Conservation (phyloP, 108 stramenopile species). For the Aurantiochytrium sp. region DNA sequence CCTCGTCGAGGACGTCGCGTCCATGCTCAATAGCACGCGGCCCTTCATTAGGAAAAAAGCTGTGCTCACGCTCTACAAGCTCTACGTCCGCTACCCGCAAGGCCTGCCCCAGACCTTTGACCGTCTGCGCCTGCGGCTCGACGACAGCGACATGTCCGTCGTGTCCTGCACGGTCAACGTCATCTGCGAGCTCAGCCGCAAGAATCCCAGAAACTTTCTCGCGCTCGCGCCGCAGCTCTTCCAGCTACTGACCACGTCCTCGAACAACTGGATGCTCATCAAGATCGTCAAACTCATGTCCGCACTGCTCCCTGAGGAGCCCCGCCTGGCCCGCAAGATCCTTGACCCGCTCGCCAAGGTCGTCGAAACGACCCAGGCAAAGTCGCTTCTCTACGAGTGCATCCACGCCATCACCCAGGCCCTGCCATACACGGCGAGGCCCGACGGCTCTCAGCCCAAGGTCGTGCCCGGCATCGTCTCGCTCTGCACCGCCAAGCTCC, state of each 20-base stretch:
- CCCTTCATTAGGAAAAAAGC: constrained; percentile 97
- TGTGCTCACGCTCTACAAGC: constrained; percentile 86
- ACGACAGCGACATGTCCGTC: constrained; percentile 82
- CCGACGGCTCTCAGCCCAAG: constrained; percentile 83
- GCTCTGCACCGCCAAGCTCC: constrained; percentile 80
- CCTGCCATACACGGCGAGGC: constrained; percentile 80
- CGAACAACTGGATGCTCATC: constrained; percentile 99
- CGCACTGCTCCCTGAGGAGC: constrained; percentile 90
- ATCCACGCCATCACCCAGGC: constrained; percentile 88
- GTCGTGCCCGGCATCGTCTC: constrained; percentile 77
- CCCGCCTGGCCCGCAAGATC: constrained; percentile 91
- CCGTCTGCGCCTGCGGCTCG: constrained; percentile 76
- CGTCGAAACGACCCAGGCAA: constrained; percentile 86
- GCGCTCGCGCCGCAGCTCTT: constrained; percentile 95
- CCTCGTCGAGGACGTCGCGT: constrained; percentile 77
- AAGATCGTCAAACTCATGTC: constrained; percentile 97
- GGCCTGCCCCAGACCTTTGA: constrained; percentile 93
- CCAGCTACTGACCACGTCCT: constrained; percentile 79
- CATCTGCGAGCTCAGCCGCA: constrained; percentile 90
- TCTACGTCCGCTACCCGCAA: constrained; percentile 96
- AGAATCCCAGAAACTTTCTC: constrained; percentile 94
- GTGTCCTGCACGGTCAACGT: constrained; percentile 97
- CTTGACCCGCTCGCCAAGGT: constrained; percentile 92
- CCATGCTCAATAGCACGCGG: constrained; percentile 73
- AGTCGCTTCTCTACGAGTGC: constrained; percentile 90